Evolutionary conservation across 1,139 yeast genomes (phyloP).

Genomic region (Saccharomyces hybrid): DNA sequence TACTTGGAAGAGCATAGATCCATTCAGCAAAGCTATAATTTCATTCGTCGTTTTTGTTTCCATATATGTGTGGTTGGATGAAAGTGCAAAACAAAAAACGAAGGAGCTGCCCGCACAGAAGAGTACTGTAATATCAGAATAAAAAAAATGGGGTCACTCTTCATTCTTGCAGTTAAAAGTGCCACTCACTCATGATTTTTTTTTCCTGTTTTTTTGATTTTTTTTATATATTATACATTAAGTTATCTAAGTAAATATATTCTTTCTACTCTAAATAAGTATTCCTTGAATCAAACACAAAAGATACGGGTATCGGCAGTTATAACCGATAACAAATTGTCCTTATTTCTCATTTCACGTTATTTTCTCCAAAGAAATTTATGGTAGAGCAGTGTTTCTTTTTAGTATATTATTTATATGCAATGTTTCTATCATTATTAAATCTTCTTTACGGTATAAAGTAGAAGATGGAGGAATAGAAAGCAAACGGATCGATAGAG

Average conservation of each 20-base stretch:
- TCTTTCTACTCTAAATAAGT: background rate
- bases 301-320: background rate
- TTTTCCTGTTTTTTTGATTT: background rate
- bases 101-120: background rate
- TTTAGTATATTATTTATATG: background rate
- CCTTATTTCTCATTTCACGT: background rate
- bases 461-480: background rate
- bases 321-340: background rate
- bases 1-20: background rate
- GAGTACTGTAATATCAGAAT: background rate
- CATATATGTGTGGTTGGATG: background rate
- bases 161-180: background rate
- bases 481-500: background rate
- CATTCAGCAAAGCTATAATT: background rate
- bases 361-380: background rate
- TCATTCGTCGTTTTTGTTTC: background rate
- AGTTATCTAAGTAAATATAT: background rate
- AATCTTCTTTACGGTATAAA: background rate
- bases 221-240: background rate
- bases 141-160: background rate
- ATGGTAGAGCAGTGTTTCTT: background rate
- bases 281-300: background rate
- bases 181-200: background rate
- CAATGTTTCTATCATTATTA: slow-evolving; percentile 1
- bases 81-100: background rate